Base-by-base conservation (phyloP, 768 basidiomycete genomes). In the Xerocomellus intermedius region DNA sequence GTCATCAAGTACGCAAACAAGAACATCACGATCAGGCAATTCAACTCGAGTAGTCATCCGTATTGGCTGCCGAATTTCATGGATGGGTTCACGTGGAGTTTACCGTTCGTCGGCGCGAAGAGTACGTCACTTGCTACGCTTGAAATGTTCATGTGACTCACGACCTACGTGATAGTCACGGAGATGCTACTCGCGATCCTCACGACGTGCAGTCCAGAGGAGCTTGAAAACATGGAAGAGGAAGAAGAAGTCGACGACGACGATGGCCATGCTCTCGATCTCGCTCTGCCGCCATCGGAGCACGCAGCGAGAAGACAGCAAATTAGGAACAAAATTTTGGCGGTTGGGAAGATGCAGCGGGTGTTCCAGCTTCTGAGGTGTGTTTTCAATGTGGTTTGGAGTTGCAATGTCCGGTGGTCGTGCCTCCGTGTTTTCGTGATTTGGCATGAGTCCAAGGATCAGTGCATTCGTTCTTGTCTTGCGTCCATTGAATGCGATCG, bases 21-120 rank as follows among this genome's bases (percentile, higher is more conserved):
- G 77, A 95, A 91, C 52, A 94, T 98, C 75, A 98, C 94, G 42
- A 97, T 98, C 58, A 80, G 94, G 60, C 92, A 94, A 73, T 95
- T 89, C 64, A 87, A 88, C 67, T 82, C 80, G 48, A 83, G 77
- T 36, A 79, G 85, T 28, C 92, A 94, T 69, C 92, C 92, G 4
- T 98, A 93, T 72, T 97, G 94, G 93, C 74, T 99, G 32, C 96
- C 96, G 0, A 98, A 98, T 73, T 97, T 98, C 61, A 95, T 97
- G 87, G 93, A 98, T 68, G 95, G 91, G 32, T 98, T 99, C 69
- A 98, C 95, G 3, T 99, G 96, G 96, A 93, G 90, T 80, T 70
- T 99, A 55, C 96, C 96, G 0, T 99, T 99, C 66, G 96, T 99
- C 4, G 96, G 95, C 46, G 87, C 91, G 50, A 99, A 99, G 76